Conservation (phyloP, 495 filamentous ascomycete genomes). For the Alectoria sarmentosa region DNA sequence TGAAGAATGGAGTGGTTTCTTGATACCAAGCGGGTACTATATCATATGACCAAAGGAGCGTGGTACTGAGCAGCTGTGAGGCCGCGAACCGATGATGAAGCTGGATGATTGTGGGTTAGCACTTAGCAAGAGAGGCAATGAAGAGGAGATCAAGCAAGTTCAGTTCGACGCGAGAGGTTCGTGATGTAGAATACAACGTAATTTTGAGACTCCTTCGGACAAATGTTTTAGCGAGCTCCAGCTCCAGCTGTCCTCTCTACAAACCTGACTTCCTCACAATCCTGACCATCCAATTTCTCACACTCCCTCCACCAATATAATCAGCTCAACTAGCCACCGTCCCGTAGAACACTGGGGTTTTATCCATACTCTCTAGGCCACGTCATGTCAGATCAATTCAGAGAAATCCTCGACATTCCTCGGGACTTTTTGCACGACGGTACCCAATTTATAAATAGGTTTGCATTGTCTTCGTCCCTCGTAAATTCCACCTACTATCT, state of each 20-base stretch:
- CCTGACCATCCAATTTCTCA: background rate
- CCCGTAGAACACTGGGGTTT: background rate
- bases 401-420: slow-evolving; percentile 75
- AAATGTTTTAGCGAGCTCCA: slow-evolving; percentile 6
- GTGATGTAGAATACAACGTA: background rate
- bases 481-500: background rate
- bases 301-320: background rate
- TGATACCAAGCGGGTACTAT: background rate
- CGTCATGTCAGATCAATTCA: slow-evolving; percentile 65
- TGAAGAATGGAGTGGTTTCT: background rate
- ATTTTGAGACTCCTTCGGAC: background rate
- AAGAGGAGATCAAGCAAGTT: background rate
- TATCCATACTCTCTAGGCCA: background rate
- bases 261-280: too few species aligned
- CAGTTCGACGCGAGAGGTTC: background rate
- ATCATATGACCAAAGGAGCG: too few species aligned
- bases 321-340: background rate
- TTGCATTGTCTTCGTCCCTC: background rate
- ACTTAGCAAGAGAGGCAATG: background rate
- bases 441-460: slow-evolving; percentile 65
- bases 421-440: slow-evolving; percentile 78
- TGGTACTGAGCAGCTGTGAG: background rate
- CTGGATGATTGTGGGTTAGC: background rate
- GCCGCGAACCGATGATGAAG: slow-evolving; percentile 6
- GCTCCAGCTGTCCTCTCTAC: slow-evolving; percentile 12